Evolutionary conservation across 1,284 basidiomycete species (phyloP).

Genomic region (Trichosporon faecale): DNA sequence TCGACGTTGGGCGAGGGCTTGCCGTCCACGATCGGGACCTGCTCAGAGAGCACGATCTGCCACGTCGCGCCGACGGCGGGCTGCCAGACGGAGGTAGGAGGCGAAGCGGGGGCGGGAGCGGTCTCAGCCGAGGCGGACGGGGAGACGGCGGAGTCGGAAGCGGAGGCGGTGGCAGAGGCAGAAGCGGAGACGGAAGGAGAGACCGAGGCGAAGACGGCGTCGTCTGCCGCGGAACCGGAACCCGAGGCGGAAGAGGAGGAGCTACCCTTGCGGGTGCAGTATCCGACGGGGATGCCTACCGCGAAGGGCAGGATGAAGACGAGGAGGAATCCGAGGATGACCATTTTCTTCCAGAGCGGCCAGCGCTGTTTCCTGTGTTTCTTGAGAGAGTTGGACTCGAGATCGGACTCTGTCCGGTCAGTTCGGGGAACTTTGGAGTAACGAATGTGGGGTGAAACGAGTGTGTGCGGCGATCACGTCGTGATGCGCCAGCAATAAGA

Average conservation of each 20-base stretch:
- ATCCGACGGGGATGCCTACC: not conserved
- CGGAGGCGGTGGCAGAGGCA: not conserved
- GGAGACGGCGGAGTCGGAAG: not conserved
- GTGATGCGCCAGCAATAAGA: not conserved
- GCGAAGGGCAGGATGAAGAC: conserved; percentile 11
- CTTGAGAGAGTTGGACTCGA: not conserved
- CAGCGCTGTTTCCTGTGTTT: not conserved
- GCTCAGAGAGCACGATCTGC: conserved; percentile 17
- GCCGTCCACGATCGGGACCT: not conserved
- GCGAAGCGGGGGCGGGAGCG: not conserved
- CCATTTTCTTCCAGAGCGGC: conserved; percentile 14
- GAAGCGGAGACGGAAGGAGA: not conserved
- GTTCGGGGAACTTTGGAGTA: not conserved
- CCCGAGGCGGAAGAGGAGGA: not conserved
- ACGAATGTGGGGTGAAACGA: not conserved
- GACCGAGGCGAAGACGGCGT: not conserved
- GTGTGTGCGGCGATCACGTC: not conserved
- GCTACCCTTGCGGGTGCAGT: not conserved
- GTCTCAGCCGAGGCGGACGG: not conserved
- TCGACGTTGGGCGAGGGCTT: conserved; percentile 9
- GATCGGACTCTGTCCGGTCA: conserved; percentile 8
- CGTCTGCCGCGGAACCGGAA: too few species aligned
- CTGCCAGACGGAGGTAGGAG: not conserved
- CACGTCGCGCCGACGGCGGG: not conserved
- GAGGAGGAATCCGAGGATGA: conserved; percentile 12